Conservation (phyloP, 2,329 filamentous ascomycete species). For the Macroventuria anomochaeta region DNA sequence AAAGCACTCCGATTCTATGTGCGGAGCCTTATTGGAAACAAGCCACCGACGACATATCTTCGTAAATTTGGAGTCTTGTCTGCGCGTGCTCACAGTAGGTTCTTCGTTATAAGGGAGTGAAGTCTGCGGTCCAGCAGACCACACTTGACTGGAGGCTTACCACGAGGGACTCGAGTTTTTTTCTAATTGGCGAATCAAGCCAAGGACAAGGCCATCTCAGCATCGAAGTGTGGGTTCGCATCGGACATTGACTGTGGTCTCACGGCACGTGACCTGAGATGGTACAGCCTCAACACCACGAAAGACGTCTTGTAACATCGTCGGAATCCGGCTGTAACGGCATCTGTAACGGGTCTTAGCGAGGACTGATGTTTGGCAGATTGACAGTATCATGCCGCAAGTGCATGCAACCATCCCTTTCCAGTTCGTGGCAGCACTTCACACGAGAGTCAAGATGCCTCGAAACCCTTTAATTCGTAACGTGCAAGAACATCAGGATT, state of each 20-base stretch:
- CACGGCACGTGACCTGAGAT: background rate
- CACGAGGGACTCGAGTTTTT: background rate
- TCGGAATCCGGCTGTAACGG: background rate
- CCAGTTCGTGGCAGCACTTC: background rate
- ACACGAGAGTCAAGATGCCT: constrained; percentile 11
- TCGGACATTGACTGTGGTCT: background rate
- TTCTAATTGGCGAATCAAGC: background rate
- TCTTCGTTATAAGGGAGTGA: background rate
- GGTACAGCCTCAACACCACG: background rate
- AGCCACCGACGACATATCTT: background rate
- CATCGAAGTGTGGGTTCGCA: background rate
- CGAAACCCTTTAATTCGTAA: constrained; percentile 12
- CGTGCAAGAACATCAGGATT: constrained; percentile 4
- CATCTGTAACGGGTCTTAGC: background rate
- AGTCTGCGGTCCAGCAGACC: background rate
- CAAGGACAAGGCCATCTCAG: background rate
- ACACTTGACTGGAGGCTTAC: background rate
- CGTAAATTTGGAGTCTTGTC: background rate
- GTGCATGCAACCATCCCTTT: background rate
- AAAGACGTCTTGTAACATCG: background rate
- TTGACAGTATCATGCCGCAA: background rate
- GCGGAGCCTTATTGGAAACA: too few species aligned
- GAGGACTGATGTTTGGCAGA: background rate
- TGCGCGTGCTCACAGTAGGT: background rate
- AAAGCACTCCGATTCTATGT: background rate